Percentiles rank a stretch among this genome's conserved stretches.
Evolutionary conservation across 164 flowering plant species (phyloP).

Genomic region (Sextonia rubra): DNA sequence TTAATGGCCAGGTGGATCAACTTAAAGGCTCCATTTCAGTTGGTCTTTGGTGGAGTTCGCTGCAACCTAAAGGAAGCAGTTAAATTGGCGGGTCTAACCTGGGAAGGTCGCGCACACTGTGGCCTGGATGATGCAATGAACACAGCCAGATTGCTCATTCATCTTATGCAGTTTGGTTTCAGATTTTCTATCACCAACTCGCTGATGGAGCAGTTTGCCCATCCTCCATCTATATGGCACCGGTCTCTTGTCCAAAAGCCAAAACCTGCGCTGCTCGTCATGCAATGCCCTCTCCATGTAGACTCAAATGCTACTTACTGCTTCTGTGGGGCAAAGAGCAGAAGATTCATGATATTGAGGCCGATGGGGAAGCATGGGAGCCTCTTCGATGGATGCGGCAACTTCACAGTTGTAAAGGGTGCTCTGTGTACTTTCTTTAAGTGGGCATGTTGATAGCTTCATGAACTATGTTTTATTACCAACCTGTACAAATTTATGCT

Average conservation of each 20-base stretch:
- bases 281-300: conserved; percentile 36
- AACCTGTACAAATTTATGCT: too few species aligned
- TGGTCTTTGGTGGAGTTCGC: conserved; percentile 67
- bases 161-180: conserved; percentile 67
- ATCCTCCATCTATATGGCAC: conserved; percentile 31
- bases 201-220: conserved; percentile 46
- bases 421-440: too few species aligned
- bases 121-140: conserved; percentile 98
- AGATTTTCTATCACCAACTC: conserved; percentile 80
- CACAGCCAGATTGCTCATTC: conserved; percentile 78
- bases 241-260: conserved; percentile 31
- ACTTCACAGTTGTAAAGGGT: conserved; percentile 71
- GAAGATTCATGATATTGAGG: conserved; percentile 48
- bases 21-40: conserved; percentile 73
- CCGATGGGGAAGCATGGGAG: conserved; percentile 78
- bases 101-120: conserved; percentile 98
- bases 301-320: conserved; percentile 29
- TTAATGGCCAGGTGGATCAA: conserved; percentile 76
- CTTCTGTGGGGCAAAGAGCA: conserved; percentile 76
- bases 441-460: too few species aligned
- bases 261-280: conserved; percentile 22
- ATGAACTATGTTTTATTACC: too few species aligned
- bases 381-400: conserved; percentile 85
- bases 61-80: conserved; percentile 95
- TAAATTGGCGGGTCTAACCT: conserved; percentile 71